Evolutionary conservation across 495 filamentous ascomycete species (phyloP).

Genomic region (Thozetella sp.): DNA sequence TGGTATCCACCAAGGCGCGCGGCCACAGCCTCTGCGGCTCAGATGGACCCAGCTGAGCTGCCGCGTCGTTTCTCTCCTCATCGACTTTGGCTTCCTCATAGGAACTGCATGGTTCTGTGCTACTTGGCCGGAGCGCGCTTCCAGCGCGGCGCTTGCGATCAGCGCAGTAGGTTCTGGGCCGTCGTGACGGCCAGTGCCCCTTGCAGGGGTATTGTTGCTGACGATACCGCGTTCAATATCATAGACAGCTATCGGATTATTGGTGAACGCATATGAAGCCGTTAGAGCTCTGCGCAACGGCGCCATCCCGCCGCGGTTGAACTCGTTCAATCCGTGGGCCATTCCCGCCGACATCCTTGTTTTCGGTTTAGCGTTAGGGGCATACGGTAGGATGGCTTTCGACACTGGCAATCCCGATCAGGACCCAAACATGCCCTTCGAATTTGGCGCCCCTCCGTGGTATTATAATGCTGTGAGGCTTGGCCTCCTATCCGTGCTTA

Average conservation of each 20-base stretch:
- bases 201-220: too few species aligned
- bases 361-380: background rate
- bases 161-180: background rate
- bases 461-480: background rate
- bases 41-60: background rate
- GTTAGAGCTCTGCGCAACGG: background rate
- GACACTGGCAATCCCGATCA: background rate
- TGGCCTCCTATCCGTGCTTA: background rate
- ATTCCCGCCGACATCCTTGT: background rate
- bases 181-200: too few species aligned
- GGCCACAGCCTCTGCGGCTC: background rate
- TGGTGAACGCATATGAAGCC: background rate
- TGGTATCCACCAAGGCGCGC: too few species aligned
- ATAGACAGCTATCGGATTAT: background rate
- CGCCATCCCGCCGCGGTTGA: background rate
- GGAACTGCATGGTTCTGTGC: background rate
- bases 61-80: background rate
- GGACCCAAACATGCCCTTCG: background rate
- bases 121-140: background rate
- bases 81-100: background rate
- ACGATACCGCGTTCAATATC: too few species aligned
- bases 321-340: background rate
- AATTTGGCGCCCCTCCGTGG: background rate
- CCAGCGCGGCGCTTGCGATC: background rate
- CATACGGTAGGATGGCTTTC: background rate